Evolutionary conservation across 805 yeast genomes (phyloP).

Genomic region (Ogataea salicorniae): DNA sequence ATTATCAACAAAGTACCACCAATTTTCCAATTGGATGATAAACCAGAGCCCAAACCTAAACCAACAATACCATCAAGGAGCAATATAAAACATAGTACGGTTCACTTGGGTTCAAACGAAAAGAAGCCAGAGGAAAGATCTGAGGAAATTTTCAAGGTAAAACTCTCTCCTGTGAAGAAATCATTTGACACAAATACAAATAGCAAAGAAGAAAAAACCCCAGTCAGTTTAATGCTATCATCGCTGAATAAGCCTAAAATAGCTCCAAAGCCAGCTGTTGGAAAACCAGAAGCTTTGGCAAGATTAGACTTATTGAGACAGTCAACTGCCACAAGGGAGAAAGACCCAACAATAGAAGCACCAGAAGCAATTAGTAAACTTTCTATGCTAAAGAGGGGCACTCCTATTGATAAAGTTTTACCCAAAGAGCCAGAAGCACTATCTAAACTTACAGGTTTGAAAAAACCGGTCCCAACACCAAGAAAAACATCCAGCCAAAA

Average conservation of each 20-base stretch:
- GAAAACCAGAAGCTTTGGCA: slow-evolving; percentile 14
- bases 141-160: slow-evolving; percentile 1
- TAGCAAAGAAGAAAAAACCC: no score
- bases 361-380: slow-evolving; percentile 28
- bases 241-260: not conserved
- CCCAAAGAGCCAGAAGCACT: slow-evolving; percentile 25
- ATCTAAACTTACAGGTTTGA: slow-evolving; percentile 10
- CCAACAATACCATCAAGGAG: no score
- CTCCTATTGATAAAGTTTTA: slow-evolving; percentile 12
- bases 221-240: not conserved
- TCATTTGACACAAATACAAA: not conserved
- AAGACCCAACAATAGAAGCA: slow-evolving; percentile 5
- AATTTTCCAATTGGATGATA: not conserved
- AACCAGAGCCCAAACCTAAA: no score
- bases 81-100: no score
- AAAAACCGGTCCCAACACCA: slow-evolving; percentile 14
- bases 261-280: slow-evolving; percentile 1
- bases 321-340: slow-evolving; percentile 9
- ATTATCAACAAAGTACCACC: not conserved
- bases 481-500: slow-evolving; percentile 19
- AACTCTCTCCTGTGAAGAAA: slow-evolving; percentile 9
- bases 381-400: slow-evolving; percentile 14
- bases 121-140: no score
- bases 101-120: no score
- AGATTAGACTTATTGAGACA: slow-evolving; percentile 14